phyloP scores from a whole-genome alignment of 495 filamentous ascomycete species.

The Cenococcum geophilum region DNA sequence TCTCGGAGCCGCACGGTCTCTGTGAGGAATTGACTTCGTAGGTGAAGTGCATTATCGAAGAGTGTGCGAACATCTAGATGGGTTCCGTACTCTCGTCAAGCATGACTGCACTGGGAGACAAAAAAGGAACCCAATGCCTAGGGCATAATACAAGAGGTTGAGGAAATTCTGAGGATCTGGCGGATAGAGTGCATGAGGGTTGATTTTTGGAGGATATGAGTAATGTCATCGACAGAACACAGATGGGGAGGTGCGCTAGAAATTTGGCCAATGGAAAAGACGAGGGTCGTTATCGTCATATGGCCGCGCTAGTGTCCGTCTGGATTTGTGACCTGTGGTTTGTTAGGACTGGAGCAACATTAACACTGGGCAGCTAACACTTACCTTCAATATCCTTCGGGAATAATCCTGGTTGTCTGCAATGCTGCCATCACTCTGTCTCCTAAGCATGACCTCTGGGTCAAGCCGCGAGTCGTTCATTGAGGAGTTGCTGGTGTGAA shows the following conservation, averaged over 20 bases:
- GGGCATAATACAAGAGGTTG: slow-evolving; percentile 13
- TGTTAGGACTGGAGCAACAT: slow-evolving; percentile 9
- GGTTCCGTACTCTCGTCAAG: slow-evolving; percentile 27
- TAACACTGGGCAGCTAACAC: slow-evolving; percentile 20
- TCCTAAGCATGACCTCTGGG: slow-evolving; percentile 71
- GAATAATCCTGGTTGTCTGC: slow-evolving; percentile 98
- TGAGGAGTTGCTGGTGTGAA: slow-evolving; percentile 49
- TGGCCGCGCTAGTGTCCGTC: slow-evolving; percentile 13
- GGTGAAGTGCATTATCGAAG: slow-evolving; percentile 3
- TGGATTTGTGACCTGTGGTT: slow-evolving; percentile 27
- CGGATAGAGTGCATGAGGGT: slow-evolving; percentile 6
- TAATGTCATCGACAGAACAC: background rate
- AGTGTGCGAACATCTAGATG: slow-evolving; percentile 12
- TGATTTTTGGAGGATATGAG: slow-evolving; percentile 3
- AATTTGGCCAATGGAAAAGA: slow-evolving; percentile 11
- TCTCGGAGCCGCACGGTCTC: background rate
- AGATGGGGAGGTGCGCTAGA: background rate
- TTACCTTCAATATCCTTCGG: slow-evolving; percentile 85
- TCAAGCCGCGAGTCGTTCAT: slow-evolving; percentile 82
- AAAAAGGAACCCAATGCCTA: slow-evolving; percentile 2
- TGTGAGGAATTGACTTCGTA: too few relatives aligned
- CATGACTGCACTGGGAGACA: slow-evolving; percentile 17
- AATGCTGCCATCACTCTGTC: slow-evolving; percentile 94
- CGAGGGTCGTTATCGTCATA: slow-evolving; percentile 8
- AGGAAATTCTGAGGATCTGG: too few relatives aligned